Conservation (phyloP, 306 rosid genomes). For the Lupinus albus region DNA sequence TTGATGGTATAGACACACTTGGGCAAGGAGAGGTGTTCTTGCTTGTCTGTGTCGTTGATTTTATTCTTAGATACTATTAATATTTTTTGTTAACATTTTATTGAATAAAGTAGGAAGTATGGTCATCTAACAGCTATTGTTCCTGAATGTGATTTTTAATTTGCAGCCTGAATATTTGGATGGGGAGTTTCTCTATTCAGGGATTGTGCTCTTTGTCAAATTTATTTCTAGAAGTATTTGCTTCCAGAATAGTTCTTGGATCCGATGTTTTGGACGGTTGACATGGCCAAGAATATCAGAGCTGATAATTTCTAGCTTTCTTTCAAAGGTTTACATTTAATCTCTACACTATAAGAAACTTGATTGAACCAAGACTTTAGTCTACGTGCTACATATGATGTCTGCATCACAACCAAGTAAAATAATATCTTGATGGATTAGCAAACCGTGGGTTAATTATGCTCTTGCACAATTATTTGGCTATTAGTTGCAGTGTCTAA, state of each 20-base stretch:
- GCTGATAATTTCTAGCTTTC: constrained; percentile 78
- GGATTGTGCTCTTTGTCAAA: constrained; percentile 61
- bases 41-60: constrained; percentile 21
- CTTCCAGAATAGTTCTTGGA: constrained; percentile 72
- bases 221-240: constrained; percentile 66
- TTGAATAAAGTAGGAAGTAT: constrained; percentile 16
- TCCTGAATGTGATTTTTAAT: constrained; percentile 38
- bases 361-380: constrained; percentile 25
- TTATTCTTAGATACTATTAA: background rate
- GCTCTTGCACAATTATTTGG: constrained; percentile 28
- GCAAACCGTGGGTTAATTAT: background rate
- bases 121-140: constrained; percentile 37
- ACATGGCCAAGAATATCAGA: constrained; percentile 95
- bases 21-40: background rate
- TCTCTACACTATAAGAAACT: constrained; percentile 12
- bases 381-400: constrained; percentile 9
- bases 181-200: constrained; percentile 70
- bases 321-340: constrained; percentile 71
- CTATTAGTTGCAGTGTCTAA: constrained; percentile 30
- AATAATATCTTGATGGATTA: constrained; percentile 24
- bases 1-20: background rate
- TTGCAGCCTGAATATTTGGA: constrained; percentile 64
- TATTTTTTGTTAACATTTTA: constrained; percentile 12
- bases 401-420: constrained; percentile 26
- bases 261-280: constrained; percentile 76